These are phyloP conservation scores for Boletus coccyginus DNA, from an alignment of 768 basidiomycete genomes.

Conservation along the genomic window DNA sequence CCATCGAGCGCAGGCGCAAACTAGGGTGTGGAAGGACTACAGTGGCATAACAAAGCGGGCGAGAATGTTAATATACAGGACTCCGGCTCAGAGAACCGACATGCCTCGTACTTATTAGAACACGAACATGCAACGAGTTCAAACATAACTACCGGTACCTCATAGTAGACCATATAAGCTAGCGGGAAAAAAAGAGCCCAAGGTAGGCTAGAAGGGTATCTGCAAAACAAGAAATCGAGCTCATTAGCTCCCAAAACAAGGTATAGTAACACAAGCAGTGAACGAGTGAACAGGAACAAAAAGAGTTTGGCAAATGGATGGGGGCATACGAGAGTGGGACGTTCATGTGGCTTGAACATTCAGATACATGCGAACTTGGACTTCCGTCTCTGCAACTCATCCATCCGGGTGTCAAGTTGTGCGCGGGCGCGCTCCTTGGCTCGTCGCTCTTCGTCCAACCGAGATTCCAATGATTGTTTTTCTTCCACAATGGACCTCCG, in stretches of 20 bases:
- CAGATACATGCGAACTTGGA: conserved; percentile 91
- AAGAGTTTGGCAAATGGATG: conserved; percentile 2
- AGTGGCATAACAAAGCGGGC: too few species aligned
- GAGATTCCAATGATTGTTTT: conserved; percentile 81
- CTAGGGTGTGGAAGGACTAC: too few species aligned
- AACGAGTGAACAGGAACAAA: conserved; percentile 11
- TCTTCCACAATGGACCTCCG: conserved; percentile 83
- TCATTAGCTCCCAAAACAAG: conserved; percentile 25
- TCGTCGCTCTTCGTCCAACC: conserved; percentile 81
- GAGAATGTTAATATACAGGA: too few species aligned
- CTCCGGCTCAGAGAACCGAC: conserved; percentile 15
- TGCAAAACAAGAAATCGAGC: conserved; percentile 25
- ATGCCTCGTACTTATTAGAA: conserved; percentile 24
- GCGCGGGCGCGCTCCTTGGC: conserved; percentile 87
- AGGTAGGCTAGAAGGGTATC: conserved; percentile 27
- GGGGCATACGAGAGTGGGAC: conserved; percentile 3
- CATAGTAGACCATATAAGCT: conserved; percentile 37
- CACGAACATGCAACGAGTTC: conserved; percentile 17
- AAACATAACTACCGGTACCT: conserved; percentile 24
- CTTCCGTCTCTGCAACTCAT: conserved; percentile 79
- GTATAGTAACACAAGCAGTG: conserved; percentile 30
- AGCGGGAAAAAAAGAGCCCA: conserved; percentile 18
- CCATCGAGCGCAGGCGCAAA: too few species aligned
- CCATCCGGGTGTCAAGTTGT: conserved; percentile 85
- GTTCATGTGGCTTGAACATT: conserved; percentile 21